A percentile compares a stretch with the other conserved stretches of the same genome.
phyloP scores from a whole-genome alignment of 1,284 basidiomycete species.

The Hemileia vastatrix region DNA sequence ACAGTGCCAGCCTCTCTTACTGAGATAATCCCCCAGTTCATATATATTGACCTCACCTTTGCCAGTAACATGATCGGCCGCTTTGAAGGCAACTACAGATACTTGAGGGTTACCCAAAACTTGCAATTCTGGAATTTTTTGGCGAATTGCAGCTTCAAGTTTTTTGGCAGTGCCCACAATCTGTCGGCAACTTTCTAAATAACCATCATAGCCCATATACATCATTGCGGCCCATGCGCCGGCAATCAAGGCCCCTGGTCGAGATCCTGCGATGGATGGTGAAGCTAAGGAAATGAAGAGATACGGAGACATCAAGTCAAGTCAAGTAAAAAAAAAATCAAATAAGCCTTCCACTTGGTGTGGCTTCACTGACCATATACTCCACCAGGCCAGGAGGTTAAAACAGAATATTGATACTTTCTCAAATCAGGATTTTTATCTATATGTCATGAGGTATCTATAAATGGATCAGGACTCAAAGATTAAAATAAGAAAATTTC shows the following conservation, averaged over 20 bases:
- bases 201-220: conserved; percentile 81
- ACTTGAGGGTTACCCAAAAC: conserved; percentile 80
- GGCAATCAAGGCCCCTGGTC: conserved; percentile 84
- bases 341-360: background rate
- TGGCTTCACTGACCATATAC: conserved; percentile 30
- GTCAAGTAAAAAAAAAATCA: background rate
- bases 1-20: conserved; percentile 49
- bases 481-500: background rate
- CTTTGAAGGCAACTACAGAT: conserved; percentile 71
- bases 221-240: conserved; percentile 95
- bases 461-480: background rate
- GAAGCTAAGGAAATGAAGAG: conserved; percentile 25
- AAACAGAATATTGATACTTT: conserved; percentile 42
- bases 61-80: conserved; percentile 50
- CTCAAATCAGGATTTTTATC: conserved; percentile 35
- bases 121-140: conserved; percentile 64
- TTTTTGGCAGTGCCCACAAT: conserved; percentile 67
- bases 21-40: conserved; percentile 83
- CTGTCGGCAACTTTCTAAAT: conserved; percentile 71
- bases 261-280: conserved; percentile 43
- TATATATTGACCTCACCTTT: conserved; percentile 55
- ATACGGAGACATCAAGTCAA: background rate
- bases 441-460: conserved; percentile 13
- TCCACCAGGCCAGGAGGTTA: conserved; percentile 42
- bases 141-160: conserved; percentile 58